phyloP scores from a whole-genome alignment of 2,329 filamentous ascomycete species.

The Incumbomyces delicatus region DNA sequence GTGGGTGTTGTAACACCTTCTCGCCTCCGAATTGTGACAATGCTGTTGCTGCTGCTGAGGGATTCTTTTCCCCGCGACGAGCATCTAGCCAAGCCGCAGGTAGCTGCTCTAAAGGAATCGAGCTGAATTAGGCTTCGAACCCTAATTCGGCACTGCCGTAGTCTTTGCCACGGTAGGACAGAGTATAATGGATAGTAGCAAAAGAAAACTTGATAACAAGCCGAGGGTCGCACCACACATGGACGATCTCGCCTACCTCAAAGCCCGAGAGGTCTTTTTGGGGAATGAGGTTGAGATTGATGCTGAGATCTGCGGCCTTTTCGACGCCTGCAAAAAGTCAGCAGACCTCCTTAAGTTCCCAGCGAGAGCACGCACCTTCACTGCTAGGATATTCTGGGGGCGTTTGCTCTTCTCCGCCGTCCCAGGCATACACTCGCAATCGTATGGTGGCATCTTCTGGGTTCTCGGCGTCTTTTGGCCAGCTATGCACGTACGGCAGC shows the following conservation, averaged over 20 bases:
- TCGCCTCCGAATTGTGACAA: no score
- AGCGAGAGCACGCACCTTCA: neutral
- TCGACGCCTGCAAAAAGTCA: constrained; percentile 13
- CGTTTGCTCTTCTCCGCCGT: neutral
- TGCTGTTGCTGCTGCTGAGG: no score
- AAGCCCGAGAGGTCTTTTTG: constrained; percentile 7
- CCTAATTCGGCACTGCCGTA: constrained; percentile 18
- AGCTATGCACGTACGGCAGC: neutral
- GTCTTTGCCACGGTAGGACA: constrained; percentile 16
- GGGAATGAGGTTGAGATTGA: constrained; percentile 13
- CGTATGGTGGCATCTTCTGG: neutral
- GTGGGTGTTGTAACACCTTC: no score
- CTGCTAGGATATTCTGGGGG: neutral
- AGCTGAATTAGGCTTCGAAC: constrained; percentile 5
- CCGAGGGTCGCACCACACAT: neutral
- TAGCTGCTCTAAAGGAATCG: no score
- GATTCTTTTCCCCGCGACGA: no score
- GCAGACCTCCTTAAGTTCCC: no score
- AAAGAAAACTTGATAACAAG: constrained; percentile 19
- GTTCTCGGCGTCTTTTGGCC: neutral
- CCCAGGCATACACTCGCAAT: neutral
- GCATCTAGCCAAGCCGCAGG: neutral
- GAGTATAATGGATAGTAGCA: constrained; percentile 17
- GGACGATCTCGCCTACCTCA: constrained; percentile 8
- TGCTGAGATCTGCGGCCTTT: constrained; percentile 13